Conservation (phyloP, 805 yeast species). For the Teunomyces lycoperdinae region DNA sequence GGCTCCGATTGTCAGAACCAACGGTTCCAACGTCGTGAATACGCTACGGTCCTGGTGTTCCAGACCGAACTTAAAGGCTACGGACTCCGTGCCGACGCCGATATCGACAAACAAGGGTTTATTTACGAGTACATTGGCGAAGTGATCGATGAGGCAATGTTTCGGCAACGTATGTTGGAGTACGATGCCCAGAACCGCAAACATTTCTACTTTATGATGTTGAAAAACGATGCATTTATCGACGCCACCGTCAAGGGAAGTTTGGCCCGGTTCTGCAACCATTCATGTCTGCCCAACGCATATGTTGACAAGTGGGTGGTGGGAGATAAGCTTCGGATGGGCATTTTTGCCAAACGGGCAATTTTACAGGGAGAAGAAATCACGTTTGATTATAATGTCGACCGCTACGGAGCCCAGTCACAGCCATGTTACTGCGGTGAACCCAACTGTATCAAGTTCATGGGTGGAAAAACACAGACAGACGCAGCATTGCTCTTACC, state of each 20-base stretch:
- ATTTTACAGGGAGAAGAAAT: conserved; percentile 82
- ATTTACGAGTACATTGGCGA: conserved; percentile 94
- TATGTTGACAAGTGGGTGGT: conserved; percentile 98
- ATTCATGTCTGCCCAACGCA: conserved; percentile 93
- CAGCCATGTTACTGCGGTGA: conserved; percentile 96
- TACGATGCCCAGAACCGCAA: conserved; percentile 68
- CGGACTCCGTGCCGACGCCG: conserved; percentile 73
- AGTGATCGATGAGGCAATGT: conserved; percentile 78
- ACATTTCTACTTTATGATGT: conserved; percentile 95
- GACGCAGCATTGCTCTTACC: conserved; percentile 85
- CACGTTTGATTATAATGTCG: conserved; percentile 91
- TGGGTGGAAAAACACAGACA: conserved; percentile 97
- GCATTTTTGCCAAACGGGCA: conserved; percentile 80
- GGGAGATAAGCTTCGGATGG: conserved; percentile 86
- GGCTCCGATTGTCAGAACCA: conserved; percentile 83
- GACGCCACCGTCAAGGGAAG: conserved; percentile 92
- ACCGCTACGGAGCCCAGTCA: conserved; percentile 90
- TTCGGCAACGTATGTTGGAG: conserved; percentile 66
- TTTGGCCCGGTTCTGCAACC: conserved; percentile 89
- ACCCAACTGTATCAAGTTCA: conserved; percentile 83
- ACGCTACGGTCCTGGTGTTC: conserved; percentile 77
- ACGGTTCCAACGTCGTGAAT: conserved; percentile 75
- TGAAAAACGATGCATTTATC: conserved; percentile 86
- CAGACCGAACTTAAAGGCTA: conserved; percentile 83
- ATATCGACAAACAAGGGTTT: conserved; percentile 62